These are phyloP conservation scores for Sherardia arvensis DNA, from an alignment of 257 asterid genomes.

Conservation along the genomic window DNA sequence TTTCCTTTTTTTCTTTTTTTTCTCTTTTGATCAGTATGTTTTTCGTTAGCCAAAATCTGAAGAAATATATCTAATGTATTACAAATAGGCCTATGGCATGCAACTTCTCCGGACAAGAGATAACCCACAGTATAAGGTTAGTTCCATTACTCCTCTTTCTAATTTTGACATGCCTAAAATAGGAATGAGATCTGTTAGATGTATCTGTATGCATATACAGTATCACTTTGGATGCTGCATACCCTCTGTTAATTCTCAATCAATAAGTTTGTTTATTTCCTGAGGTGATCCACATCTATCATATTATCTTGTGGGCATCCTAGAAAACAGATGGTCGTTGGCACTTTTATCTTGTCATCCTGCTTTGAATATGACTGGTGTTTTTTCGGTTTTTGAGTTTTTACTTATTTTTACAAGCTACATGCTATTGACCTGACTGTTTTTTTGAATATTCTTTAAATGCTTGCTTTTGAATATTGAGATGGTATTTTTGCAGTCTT, in stretches of 20 bases:
- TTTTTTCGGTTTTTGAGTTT: not conserved
- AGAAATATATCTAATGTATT: not conserved
- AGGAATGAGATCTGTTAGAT: not conserved
- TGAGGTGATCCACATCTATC: not conserved
- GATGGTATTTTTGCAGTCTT: not conserved
- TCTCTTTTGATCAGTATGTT: not conserved
- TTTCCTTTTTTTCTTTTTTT: not conserved
- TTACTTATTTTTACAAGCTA: not conserved
- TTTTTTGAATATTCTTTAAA: not conserved
- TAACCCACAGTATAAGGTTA: conserved; percentile 97
- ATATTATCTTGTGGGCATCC: not conserved
- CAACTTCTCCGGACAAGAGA: conserved; percentile 91
- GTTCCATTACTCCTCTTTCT: not conserved
- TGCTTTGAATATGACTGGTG: not conserved
- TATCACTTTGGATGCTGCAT: not conserved
- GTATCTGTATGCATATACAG: not conserved
- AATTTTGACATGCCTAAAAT: not conserved
- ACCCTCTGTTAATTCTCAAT: too few relatives aligned
- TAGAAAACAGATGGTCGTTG: not conserved
- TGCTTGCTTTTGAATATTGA: not conserved
- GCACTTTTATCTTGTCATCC: not conserved
- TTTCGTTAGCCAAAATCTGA: not conserved
- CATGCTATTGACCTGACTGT: not conserved
- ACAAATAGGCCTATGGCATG: conserved; percentile 82
- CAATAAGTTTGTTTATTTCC: not conserved